These are phyloP conservation scores for Grosmannia huntii DNA, from an alignment of 2,329 filamentous ascomycete species.

Conservation along the genomic window DNA sequence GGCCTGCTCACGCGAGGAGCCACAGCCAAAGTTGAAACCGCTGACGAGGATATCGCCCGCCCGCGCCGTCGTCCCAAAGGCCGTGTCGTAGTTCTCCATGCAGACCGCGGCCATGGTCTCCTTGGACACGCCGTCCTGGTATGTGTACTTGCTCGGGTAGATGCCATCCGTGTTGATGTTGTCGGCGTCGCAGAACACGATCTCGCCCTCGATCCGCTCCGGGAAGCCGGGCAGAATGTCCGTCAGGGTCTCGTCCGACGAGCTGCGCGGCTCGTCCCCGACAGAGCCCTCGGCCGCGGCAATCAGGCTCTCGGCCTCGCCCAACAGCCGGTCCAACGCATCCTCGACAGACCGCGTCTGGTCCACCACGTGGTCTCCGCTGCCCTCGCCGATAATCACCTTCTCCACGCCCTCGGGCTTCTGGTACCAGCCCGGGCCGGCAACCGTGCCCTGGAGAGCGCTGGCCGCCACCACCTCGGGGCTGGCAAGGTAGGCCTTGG, in stretches of 20 bases:
- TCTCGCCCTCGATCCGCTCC: constrained; percentile 69
- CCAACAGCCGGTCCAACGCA: constrained; percentile 58
- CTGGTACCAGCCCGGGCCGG: constrained; percentile 68
- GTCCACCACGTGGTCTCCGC: constrained; percentile 11
- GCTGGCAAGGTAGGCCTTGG: constrained; percentile 67
- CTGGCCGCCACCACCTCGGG: constrained; percentile 89
- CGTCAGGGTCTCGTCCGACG: constrained; percentile 33
- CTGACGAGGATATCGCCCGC: constrained; percentile 69
- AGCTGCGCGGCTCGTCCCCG: constrained; percentile 26
- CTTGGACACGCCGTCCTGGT: constrained; percentile 67
- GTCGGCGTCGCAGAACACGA: constrained; percentile 68
- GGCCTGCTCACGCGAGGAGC: constrained; percentile 64
- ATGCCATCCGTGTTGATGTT: constrained; percentile 90
- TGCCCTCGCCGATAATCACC: constrained; percentile 20
- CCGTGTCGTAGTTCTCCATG: constrained; percentile 85
- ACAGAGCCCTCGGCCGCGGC: constrained; percentile 21
- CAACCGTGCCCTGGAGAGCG: constrained; percentile 59
- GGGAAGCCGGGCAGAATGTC: constrained; percentile 80
- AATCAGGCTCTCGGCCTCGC: constrained; percentile 53
- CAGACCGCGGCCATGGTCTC: constrained; percentile 79
- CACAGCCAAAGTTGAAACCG: constrained; percentile 79
- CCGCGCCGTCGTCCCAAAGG: constrained; percentile 51
- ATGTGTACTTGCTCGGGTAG: constrained; percentile 63
- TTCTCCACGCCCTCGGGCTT: constrained; percentile 24
- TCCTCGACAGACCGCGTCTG: constrained; percentile 37